Evolutionary conservation across 2,329 filamentous ascomycete genomes (phyloP).

Genomic region (Fusarium sp.): DNA sequence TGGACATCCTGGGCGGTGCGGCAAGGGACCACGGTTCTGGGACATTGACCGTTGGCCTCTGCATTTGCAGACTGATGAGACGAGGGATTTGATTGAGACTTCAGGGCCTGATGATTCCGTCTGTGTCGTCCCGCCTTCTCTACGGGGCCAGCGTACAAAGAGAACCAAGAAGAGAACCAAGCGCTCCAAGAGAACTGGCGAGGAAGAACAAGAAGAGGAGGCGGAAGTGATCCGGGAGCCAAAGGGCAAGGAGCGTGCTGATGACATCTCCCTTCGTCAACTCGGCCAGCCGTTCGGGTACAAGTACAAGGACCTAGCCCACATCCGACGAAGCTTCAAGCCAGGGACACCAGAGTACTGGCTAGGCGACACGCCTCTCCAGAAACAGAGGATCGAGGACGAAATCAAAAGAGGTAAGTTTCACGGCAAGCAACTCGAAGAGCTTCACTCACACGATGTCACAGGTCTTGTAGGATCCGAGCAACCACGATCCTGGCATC

Average conservation of each 20-base stretch:
- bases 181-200: not conserved
- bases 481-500: conserved; percentile 15
- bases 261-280: not conserved
- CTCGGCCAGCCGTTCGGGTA: conserved; percentile 19
- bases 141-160: not conserved
- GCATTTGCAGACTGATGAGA: conserved; percentile 51
- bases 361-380: conserved; percentile 47
- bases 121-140: not conserved
- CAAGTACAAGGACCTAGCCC: conserved; percentile 15
- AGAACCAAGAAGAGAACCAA: not conserved
- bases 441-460: conserved; percentile 3
- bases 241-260: not conserved
- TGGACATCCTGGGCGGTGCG: conserved; percentile 42
- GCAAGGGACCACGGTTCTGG: conserved; percentile 53
- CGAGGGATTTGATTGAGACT: conserved; percentile 45
- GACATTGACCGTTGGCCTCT: conserved; percentile 62
- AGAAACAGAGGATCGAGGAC: conserved; percentile 44
- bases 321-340: conserved; percentile 37
- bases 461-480: conserved; percentile 24
- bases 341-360: conserved; percentile 44
- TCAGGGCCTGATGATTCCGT: conserved; percentile 10
- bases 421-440: not conserved
- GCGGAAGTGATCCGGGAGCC: not conserved
- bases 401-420: conserved; percentile 36
- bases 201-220: not conserved